Percentiles rank a stretch among this genome's conserved stretches.
phyloP scores from a whole-genome alignment of 2,329 filamentous ascomycete species.

The Rutstroemia sydowiana region DNA sequence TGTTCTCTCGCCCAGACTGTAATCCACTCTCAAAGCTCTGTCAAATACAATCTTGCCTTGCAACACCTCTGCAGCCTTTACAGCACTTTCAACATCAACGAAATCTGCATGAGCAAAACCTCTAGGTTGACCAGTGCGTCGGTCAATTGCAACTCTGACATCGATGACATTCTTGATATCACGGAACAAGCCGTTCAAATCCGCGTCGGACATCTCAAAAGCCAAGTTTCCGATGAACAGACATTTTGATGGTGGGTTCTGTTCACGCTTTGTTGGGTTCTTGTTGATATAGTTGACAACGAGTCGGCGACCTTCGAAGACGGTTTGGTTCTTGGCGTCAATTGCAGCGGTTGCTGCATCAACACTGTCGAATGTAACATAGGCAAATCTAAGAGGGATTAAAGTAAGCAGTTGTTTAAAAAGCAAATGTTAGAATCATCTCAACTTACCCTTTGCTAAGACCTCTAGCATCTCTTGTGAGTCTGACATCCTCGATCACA shows the following conservation, averaged over 20 bases:
- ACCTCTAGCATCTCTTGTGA: conserved; percentile 55
- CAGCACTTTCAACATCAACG: conserved; percentile 56
- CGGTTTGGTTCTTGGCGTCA: conserved; percentile 48
- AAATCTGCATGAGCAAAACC: conserved; percentile 86
- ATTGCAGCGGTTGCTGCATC: conserved; percentile 49
- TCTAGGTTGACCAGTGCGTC: conserved; percentile 69
- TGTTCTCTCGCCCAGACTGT: conserved; percentile 23
- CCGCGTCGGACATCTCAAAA: conserved; percentile 76
- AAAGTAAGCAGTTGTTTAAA: neutral
- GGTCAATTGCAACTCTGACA: conserved; percentile 76
- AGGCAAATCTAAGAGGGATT: conserved; percentile 49
- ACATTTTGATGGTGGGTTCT: conserved; percentile 51
- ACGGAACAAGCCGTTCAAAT: conserved; percentile 71
- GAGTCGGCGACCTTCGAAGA: conserved; percentile 57
- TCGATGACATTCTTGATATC: conserved; percentile 63
- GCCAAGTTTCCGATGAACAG: conserved; percentile 82
- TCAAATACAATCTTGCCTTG: conserved; percentile 53
- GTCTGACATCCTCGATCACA: conserved; percentile 41
- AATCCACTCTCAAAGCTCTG: conserved; percentile 60
- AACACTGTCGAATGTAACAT: conserved; percentile 50
- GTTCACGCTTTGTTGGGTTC: conserved; percentile 13
- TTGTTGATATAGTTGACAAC: conserved; percentile 47
- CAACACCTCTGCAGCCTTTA: conserved; percentile 50
- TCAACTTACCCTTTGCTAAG: conserved; percentile 59
- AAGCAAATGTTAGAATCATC: neutral